Conservation (phyloP, 805 yeast genomes). For the Kodamaea jinghongensis region DNA sequence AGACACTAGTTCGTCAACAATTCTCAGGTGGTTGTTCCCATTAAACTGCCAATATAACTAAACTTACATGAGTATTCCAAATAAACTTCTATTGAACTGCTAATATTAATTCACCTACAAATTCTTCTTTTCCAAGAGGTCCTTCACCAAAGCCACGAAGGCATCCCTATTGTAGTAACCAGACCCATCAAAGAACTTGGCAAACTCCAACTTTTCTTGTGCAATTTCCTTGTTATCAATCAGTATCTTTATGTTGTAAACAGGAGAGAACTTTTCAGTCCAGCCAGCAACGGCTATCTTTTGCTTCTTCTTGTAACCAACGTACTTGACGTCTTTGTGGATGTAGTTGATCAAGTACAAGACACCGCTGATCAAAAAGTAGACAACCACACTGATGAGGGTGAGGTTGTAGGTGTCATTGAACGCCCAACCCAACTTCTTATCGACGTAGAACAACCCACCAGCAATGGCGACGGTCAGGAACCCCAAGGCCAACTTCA, state of each 20-base stretch:
- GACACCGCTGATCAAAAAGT: slow-evolving; percentile 34
- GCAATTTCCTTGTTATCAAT: slow-evolving; percentile 25
- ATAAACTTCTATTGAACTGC: no score
- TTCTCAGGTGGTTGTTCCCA: no score
- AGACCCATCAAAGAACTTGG: slow-evolving; percentile 44
- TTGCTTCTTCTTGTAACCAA: slow-evolving; percentile 35
- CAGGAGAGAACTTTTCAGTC: slow-evolving; percentile 45
- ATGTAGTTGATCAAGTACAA: slow-evolving; percentile 33
- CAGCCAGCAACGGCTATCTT: slow-evolving; percentile 40
- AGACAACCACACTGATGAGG: slow-evolving; percentile 33
- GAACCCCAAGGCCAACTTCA: slow-evolving; percentile 49
- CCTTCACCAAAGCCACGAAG: slow-evolving; percentile 24
- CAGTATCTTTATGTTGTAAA: slow-evolving; percentile 37
- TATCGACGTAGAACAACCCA: slow-evolving; percentile 46
- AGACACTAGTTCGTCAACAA: no score
- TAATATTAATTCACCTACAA: no score
- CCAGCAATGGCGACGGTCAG: slow-evolving; percentile 47
- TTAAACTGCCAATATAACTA: no score
- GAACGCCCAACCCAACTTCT: slow-evolving; percentile 38
- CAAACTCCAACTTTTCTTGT: slow-evolving; percentile 30
- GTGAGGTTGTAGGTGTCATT: slow-evolving; percentile 37
- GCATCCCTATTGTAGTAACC: slow-evolving; percentile 43
- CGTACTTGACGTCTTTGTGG: slow-evolving; percentile 46
- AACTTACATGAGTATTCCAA: no score
- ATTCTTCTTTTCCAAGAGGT: slow-evolving; percentile 17